These are phyloP conservation scores for Fusarium euwallaceae DNA, from an alignment of 2,329 filamentous ascomycete genomes.

Conservation along the genomic window DNA sequence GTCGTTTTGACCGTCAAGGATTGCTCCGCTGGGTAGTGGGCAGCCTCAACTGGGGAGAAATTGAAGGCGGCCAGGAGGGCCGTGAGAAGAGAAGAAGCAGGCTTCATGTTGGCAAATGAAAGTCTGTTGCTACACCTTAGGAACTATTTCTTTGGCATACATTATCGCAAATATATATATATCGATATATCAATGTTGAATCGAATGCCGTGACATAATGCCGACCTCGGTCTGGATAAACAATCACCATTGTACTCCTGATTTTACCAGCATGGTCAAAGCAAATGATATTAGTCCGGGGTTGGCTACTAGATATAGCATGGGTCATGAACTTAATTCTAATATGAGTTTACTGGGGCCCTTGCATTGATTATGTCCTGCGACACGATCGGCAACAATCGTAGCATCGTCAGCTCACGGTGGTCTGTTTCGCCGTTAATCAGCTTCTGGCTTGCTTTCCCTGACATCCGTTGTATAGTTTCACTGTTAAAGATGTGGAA, in stretches of 20 bases:
- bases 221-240: slow-evolving; percentile 11
- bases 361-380: background rate
- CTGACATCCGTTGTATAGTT: background rate
- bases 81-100: background rate
- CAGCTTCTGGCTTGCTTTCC: too few relatives aligned
- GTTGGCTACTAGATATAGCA: background rate
- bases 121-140: background rate
- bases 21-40: background rate
- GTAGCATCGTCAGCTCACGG: background rate
- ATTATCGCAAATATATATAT: background rate
- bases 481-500: background rate
- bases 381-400: background rate
- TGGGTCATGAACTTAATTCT: background rate
- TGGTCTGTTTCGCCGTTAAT: background rate
- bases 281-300: background rate
- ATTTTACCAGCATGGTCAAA: background rate
- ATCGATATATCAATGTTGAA: background rate
- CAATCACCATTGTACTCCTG: background rate
- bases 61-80: background rate
- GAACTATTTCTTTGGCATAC: background rate
- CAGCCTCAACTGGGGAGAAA: background rate
- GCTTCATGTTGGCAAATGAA: background rate
- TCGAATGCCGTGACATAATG: background rate
- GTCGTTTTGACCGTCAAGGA: slow-evolving; percentile 21
- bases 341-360: background rate